Conservation (phyloP, 208 protist genomes). For the Trichomonas tenax region DNA sequence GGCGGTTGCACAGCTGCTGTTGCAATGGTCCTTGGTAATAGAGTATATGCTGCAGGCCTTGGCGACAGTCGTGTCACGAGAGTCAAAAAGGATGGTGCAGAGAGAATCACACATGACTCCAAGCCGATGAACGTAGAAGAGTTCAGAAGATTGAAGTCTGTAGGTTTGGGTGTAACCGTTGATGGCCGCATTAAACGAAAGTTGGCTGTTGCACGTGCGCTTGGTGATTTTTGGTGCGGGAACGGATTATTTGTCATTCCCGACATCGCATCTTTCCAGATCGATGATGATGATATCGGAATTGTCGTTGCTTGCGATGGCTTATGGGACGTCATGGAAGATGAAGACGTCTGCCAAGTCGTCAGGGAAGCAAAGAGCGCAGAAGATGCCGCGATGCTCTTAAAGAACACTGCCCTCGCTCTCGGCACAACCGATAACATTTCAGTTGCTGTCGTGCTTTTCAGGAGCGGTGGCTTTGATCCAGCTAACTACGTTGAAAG, state of each 20-base stretch:
- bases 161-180: neutral
- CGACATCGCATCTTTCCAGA: neutral
- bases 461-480: neutral
- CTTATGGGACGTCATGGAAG: neutral
- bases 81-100: neutral
- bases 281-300: neutral
- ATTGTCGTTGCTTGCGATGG: constrained; percentile 4
- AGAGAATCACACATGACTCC: neutral
- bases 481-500: neutral
- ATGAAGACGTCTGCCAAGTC: neutral
- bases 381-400: neutral
- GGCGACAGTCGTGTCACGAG: neutral
- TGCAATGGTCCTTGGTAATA: neutral
- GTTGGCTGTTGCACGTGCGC: neutral
- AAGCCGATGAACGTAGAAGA: neutral
- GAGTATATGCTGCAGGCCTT: neutral
- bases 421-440: neutral
- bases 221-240: neutral
- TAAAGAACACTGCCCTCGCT: neutral
- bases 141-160: neutral
- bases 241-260: neutral
- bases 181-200: neutral
- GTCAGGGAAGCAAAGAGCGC: neutral
- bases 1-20: neutral
- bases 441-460: neutral